A percentile compares a stretch with the other conserved stretches of the same genome.
Evolutionary conservation across 2,329 filamentous ascomycete species (phyloP).

Genomic region (Cladosporium sp.): DNA sequence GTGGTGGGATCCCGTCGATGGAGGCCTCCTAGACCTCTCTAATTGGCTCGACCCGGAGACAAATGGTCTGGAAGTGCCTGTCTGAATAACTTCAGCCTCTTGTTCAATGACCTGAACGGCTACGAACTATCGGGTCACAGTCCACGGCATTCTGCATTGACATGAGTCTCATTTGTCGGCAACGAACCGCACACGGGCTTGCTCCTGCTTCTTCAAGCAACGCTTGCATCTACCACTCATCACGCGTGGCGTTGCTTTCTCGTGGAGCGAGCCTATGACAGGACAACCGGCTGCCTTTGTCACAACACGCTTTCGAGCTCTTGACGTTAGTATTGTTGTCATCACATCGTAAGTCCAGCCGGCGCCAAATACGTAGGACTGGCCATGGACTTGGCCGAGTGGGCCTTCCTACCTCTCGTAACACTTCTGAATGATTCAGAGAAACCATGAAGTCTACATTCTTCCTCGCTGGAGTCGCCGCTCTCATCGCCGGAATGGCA

Average conservation of each 20-base stretch:
- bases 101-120: too few relatives aligned
- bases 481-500: neutral
- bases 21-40: slow-evolving; percentile 1
- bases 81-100: neutral
- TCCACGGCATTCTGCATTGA: too few relatives aligned
- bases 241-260: too few relatives aligned
- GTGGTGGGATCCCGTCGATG: slow-evolving; percentile 7
- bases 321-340: neutral
- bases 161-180: too few relatives aligned
- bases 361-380: neutral
- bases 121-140: too few relatives aligned
- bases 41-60: slow-evolving; percentile 6
- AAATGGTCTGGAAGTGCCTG: neutral
- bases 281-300: neutral
- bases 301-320: neutral
- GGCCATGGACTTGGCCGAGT: neutral
- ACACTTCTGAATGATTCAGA: neutral
- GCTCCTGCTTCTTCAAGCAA: too few relatives aligned
- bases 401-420: neutral
- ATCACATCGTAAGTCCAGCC: too few relatives aligned
- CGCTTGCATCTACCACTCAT: too few relatives aligned
- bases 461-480: neutral
- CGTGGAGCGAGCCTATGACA: too few relatives aligned
- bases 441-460: neutral
- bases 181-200: too few relatives aligned